Evolutionary conservation across 805 yeast genomes (phyloP).

Genomic region (Kodamaea hsintzibuensis): DNA sequence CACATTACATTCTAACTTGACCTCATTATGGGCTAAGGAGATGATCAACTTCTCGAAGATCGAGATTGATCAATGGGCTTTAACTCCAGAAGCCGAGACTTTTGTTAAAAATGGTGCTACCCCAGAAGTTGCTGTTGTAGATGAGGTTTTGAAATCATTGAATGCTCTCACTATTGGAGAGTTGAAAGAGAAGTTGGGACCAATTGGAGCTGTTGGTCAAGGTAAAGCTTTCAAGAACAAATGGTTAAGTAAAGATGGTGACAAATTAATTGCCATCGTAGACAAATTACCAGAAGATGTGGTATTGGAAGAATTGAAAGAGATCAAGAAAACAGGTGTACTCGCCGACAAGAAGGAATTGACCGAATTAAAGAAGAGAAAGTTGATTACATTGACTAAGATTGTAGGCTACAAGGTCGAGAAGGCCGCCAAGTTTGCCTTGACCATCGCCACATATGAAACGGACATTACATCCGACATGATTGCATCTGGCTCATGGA

Average conservation of each 20-base stretch:
- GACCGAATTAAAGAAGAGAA: constrained; percentile 90
- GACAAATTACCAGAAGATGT: constrained; percentile 60
- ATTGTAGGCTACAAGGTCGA: constrained; percentile 69
- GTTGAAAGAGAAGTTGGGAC: constrained; percentile 69
- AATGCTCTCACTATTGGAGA: constrained; percentile 85
- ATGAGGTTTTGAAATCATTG: constrained; percentile 68
- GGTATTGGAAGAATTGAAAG: constrained; percentile 63
- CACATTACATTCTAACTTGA: constrained; percentile 76
- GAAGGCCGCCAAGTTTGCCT: constrained; percentile 84
- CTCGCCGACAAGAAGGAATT: constrained; percentile 65
- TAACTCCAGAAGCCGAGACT: constrained; percentile 80
- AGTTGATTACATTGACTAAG: constrained; percentile 71
- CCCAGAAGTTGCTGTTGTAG: constrained; percentile 80
- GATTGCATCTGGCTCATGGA: constrained; percentile 83
- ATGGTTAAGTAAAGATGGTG: constrained; percentile 91
- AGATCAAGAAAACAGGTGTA: constrained; percentile 56
- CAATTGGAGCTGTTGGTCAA: constrained; percentile 89
- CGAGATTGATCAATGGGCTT: constrained; percentile 74
- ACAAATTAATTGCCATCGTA: constrained; percentile 65
- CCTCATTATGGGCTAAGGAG: constrained; percentile 78
- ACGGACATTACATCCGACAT: constrained; percentile 95
- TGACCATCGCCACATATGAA: constrained; percentile 76
- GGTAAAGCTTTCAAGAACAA: constrained; percentile 97
- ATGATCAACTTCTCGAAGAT: constrained; percentile 74
- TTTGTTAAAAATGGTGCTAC: constrained; percentile 74